Evolutionary conservation across 495 filamentous ascomycete species (phyloP), one percentile per base, ranked within the genome.

Genomic region (Penicillium samsonianum): DNA sequence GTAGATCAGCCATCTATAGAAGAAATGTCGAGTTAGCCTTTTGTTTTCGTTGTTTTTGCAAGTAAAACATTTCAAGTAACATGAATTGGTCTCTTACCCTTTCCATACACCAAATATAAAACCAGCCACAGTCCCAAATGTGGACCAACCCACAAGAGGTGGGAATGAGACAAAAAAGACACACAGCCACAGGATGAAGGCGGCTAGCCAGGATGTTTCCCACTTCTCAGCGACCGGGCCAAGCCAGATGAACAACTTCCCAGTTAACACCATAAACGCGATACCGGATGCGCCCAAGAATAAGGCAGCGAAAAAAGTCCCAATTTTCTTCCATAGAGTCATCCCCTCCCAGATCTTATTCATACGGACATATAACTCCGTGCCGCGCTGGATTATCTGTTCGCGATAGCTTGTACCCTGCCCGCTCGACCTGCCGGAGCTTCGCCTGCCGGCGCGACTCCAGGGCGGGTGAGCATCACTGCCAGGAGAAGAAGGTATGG

Each of bases 91-190:
- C 38, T 51, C 82, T 67, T 73, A 86, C 82, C 94, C 94, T 62
- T 84, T 82, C 58, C 92, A 91, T 60, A 97, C 87, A 0, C 92
- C 95, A 74, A 90, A 98, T n/a, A 98, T 84, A 67, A 96, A 96
- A 0, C 94, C 94, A 12, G 90, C 77, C 26, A 96, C 78, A 1
- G 91, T 96, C n/a, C 95, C 81, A 57, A 86, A 85, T 0, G 89
- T 90, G 26, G 87, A 89, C 77, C 96, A 97, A 8, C 94, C 94
- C 63, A 98, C 88, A 57, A 96, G 67, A 3, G 94, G 94, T 3
- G 94, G 94, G 70, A 98, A 96, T 1, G 87, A 90, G 9, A 88
- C 85, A 31, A 83, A 70, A 66, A 92, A 93, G 19, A 87, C 89
- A 65, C 91, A 72, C 1, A 83, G 65, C 85, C 90, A 97, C 22